Percentiles rank a stretch among this genome's conserved stretches.
Conservation (phyloP, 768 basidiomycete genomes). For the Paxillus involutus region DNA sequence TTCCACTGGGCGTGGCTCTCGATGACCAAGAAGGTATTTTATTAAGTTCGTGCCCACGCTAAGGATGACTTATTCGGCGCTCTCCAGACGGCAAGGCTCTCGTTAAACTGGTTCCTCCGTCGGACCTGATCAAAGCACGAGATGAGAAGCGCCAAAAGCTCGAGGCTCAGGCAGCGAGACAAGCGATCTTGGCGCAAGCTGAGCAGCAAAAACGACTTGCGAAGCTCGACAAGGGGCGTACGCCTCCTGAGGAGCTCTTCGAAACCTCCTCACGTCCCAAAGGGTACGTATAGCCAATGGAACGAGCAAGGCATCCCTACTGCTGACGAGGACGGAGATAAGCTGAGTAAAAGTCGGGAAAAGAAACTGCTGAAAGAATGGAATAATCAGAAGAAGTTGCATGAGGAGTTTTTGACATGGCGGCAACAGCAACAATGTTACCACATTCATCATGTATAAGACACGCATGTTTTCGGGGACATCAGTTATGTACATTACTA, state of each 20-base stretch:
- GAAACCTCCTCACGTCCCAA: slow-evolving; percentile 73
- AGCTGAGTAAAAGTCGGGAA: slow-evolving; percentile 73
- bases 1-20: slow-evolving; percentile 92
- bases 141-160: slow-evolving; percentile 82
- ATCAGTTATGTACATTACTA: slow-evolving; percentile 9
- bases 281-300: slow-evolving; percentile 81
- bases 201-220: slow-evolving; percentile 67
- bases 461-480: not conserved
- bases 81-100: slow-evolving; percentile 84
- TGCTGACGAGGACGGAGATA: slow-evolving; percentile 82
- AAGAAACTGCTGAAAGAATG: slow-evolving; percentile 82
- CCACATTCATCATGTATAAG: not conserved
- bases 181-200: slow-evolving; percentile 65
- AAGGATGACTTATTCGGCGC: not conserved
- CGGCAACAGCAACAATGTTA: slow-evolving; percentile 24
- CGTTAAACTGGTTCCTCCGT: slow-evolving; percentile 86
- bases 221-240: slow-evolving; percentile 83
- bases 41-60: slow-evolving; percentile 7
- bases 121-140: slow-evolving; percentile 76
- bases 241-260: slow-evolving; percentile 78
- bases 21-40: slow-evolving; percentile 90
- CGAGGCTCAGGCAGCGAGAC: slow-evolving; percentile 78
- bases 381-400: slow-evolving; percentile 71
- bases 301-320: slow-evolving; percentile 82
- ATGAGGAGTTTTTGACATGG: slow-evolving; percentile 72